phyloP scores from a whole-genome alignment of 352 stramenopile species.

The Phytophthora cactorum region DNA sequence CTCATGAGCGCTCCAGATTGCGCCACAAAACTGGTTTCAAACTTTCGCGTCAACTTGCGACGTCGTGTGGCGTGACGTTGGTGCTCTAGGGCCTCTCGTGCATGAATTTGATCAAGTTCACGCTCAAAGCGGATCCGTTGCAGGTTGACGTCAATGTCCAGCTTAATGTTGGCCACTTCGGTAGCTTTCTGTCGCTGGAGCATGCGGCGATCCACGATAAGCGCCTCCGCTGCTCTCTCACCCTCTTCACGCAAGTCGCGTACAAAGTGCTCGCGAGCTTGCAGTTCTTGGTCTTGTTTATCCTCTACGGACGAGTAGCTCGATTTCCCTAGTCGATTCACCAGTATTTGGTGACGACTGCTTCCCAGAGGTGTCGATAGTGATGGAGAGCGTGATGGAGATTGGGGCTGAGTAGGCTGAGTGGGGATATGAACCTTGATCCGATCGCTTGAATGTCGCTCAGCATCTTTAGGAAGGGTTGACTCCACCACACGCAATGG shows the following conservation, averaged over 20 bases:
- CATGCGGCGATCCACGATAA: slow-evolving; percentile 75
- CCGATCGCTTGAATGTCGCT: slow-evolving; percentile 21
- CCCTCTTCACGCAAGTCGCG: slow-evolving; percentile 68
- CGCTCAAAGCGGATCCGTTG: slow-evolving; percentile 68
- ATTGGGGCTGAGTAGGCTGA: not conserved
- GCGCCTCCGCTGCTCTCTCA: slow-evolving; percentile 64
- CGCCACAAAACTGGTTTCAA: slow-evolving; percentile 59
- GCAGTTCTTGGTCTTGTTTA: slow-evolving; percentile 46
- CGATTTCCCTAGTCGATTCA: slow-evolving; percentile 51
- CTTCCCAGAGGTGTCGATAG: slow-evolving; percentile 28
- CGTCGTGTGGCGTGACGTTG: slow-evolving; percentile 51
- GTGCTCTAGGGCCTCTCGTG: slow-evolving; percentile 49
- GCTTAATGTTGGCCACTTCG: slow-evolving; percentile 58
- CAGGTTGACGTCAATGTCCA: slow-evolving; percentile 76
- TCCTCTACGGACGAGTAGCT: slow-evolving; percentile 43
- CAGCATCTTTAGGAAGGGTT: slow-evolving; percentile 16
- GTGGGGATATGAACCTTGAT: slow-evolving; percentile 1
- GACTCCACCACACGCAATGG: slow-evolving; percentile 35
- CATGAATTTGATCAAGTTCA: slow-evolving; percentile 53
- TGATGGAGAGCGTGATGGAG: slow-evolving; percentile 3
- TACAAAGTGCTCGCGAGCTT: slow-evolving; percentile 53
- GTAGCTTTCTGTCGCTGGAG: slow-evolving; percentile 65
- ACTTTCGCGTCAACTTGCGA: slow-evolving; percentile 53
- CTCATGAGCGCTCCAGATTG: slow-evolving; percentile 77
- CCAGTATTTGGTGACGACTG: slow-evolving; percentile 65